Evolutionary conservation across 805 yeast genomes (phyloP).

Genomic region (Saccharomycopsis sp.): DNA sequence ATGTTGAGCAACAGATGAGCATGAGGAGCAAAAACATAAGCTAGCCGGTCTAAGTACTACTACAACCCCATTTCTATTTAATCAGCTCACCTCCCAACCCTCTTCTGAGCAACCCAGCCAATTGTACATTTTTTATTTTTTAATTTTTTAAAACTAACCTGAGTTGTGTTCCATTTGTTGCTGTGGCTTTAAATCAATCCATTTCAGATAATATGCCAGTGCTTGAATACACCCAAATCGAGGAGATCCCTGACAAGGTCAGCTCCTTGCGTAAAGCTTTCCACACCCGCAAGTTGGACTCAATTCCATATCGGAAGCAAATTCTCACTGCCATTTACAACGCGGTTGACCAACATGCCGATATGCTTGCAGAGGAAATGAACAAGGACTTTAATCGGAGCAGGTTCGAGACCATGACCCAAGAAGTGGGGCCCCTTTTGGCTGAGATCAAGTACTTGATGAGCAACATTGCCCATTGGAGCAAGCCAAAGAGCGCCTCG

Average conservation of each 20-base stretch:
- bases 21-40: too few relatives aligned
- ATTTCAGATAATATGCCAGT: background rate
- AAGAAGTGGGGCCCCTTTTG: slow-evolving; percentile 46
- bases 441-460: slow-evolving; percentile 54
- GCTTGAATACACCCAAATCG: slow-evolving; percentile 4
- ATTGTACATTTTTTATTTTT: too few relatives aligned
- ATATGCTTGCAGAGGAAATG: slow-evolving; percentile 48
- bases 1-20: too few relatives aligned
- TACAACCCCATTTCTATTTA: too few relatives aligned
- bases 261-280: background rate
- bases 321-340: slow-evolving; percentile 62
- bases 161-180: background rate
- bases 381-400: slow-evolving; percentile 60
- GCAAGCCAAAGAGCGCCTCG: slow-evolving; percentile 37
- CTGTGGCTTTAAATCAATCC: background rate
- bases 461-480: slow-evolving; percentile 51
- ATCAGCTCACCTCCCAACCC: too few relatives aligned
- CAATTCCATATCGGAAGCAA: slow-evolving; percentile 46
- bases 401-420: slow-evolving; percentile 46
- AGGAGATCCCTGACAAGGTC: slow-evolving; percentile 7
- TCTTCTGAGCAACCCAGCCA: too few relatives aligned
- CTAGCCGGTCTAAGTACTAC: too few relatives aligned
- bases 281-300: slow-evolving; percentile 24
- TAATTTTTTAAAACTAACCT: too few relatives aligned
- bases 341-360: slow-evolving; percentile 50